Percentiles rank a stretch among this genome's conserved stretches.
Conservation (phyloP, 192 early-diverging fungal species). For the Coemansia sp. region DNA sequence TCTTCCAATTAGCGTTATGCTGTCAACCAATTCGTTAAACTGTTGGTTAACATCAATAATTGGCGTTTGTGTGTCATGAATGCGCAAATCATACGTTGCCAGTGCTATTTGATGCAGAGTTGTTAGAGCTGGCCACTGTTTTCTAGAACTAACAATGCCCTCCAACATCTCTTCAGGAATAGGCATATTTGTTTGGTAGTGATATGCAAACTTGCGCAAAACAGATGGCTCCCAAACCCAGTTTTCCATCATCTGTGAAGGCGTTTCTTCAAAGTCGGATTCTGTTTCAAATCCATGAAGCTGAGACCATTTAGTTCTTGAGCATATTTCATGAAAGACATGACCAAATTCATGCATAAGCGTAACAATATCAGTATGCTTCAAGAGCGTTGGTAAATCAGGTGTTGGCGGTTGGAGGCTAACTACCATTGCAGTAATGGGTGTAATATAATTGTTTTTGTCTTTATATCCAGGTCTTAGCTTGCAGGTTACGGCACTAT, state of each 20-base stretch:
- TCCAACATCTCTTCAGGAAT: slow-evolving; percentile 66
- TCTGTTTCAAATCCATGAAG: slow-evolving; percentile 62
- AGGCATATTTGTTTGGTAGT: slow-evolving; percentile 62
- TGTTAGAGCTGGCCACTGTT: slow-evolving; percentile 61
- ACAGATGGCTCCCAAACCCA: slow-evolving; percentile 60
- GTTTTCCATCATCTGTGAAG: slow-evolving; percentile 79
- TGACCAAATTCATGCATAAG: slow-evolving; percentile 77
- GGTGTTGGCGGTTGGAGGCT: slow-evolving; percentile 57
- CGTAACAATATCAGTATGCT: slow-evolving; percentile 70
- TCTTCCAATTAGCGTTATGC: not conserved
- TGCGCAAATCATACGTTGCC: slow-evolving; percentile 62
- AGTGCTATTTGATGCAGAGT: slow-evolving; percentile 67
- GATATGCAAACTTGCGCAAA: slow-evolving; percentile 53
- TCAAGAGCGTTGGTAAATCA: slow-evolving; percentile 62
- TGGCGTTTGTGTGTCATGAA: slow-evolving; percentile 56
- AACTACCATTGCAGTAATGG: slow-evolving; percentile 60
- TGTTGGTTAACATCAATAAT: slow-evolving; percentile 25
- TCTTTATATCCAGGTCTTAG: slow-evolving; percentile 55
- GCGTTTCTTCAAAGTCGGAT: slow-evolving; percentile 76
- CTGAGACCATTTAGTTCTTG: slow-evolving; percentile 60
- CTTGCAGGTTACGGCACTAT: no score
- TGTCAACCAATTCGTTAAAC: slow-evolving; percentile 32
- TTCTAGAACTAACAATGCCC: slow-evolving; percentile 59
- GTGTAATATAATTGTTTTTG: slow-evolving; percentile 12
- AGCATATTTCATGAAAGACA: slow-evolving; percentile 59